Evolutionary conservation across 805 yeast species (phyloP).

Genomic region (Debaryomyces hansenii): DNA sequence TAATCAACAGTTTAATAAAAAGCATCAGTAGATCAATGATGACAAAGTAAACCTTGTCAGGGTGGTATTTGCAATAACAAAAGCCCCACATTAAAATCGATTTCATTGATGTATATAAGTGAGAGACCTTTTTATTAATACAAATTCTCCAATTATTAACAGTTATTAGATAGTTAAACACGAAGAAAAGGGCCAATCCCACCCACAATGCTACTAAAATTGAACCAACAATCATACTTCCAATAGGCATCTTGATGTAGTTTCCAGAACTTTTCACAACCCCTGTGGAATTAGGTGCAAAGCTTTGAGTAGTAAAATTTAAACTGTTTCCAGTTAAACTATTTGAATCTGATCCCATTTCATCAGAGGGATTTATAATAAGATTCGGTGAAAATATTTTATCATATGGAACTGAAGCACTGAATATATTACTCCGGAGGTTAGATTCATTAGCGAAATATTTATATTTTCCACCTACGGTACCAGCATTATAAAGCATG

Average conservation of each 20-base stretch:
- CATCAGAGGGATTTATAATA: not conserved
- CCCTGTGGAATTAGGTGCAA: not conserved
- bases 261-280: not conserved
- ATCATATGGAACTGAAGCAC: constrained; percentile 24
- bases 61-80: constrained; percentile 44
- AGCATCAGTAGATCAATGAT: constrained; percentile 33
- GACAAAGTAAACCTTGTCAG: constrained; percentile 39
- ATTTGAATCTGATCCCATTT: not conserved
- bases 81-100: constrained; percentile 48
- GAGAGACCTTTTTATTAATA: constrained; percentile 20
- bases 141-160: constrained; percentile 15
- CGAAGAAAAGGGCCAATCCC: constrained; percentile 17
- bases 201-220: constrained; percentile 27
- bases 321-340: not conserved
- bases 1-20: constrained; percentile 37
- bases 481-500: constrained; percentile 25
- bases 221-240: constrained; percentile 31
- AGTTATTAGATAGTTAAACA: constrained; percentile 26
- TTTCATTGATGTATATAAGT: constrained; percentile 48
- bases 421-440: constrained; percentile 23
- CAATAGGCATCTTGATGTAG: constrained; percentile 6
- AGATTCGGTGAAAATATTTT: constrained; percentile 14
- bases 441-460: constrained; percentile 11
- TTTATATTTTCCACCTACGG: constrained; percentile 7
- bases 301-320: not conserved